Evolutionary conservation across 768 basidiomycete genomes (phyloP).

Genomic region (Boletus pseudopeckii): DNA sequence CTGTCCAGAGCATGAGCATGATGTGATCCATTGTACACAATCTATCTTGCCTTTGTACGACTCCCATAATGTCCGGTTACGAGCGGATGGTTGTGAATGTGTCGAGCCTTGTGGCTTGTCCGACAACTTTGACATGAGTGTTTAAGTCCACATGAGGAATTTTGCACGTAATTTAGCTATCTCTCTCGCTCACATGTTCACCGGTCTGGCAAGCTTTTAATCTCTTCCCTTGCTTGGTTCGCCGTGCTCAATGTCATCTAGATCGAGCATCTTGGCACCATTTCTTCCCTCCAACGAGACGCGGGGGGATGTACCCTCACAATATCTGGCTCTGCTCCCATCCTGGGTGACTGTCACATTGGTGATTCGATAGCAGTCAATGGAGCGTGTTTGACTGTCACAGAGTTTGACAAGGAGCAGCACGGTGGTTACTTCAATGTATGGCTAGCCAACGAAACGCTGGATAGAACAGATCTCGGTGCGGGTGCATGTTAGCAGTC

Average conservation of each 20-base stretch:
- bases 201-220: conserved; percentile 59
- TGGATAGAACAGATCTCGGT: conserved; percentile 90
- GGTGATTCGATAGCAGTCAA: conserved; percentile 95
- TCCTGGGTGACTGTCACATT: conserved; percentile 84
- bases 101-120: not conserved
- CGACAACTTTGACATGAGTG: conserved; percentile 14
- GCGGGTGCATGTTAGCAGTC: conserved; percentile 6
- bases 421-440: conserved; percentile 85
- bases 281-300: conserved; percentile 62
- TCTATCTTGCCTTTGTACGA: conserved; percentile 40
- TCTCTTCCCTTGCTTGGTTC: not conserved
- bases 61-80: conserved; percentile 36
- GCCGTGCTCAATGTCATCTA: conserved; percentile 30
- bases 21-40: conserved; percentile 1
- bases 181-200: conserved; percentile 53
- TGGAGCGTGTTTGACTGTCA: conserved; percentile 88
- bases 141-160: conserved; percentile 1
- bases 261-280: conserved; percentile 88
- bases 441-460: conserved; percentile 94
- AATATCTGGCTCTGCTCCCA: conserved; percentile 63
- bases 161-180: not conserved
- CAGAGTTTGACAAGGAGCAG: conserved; percentile 63
- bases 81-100: conserved; percentile 7
- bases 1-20: conserved; percentile 31
- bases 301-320: conserved; percentile 78